Conservation (phyloP, 768 basidiomycete genomes). For the Sarcomyxa edulis region DNA sequence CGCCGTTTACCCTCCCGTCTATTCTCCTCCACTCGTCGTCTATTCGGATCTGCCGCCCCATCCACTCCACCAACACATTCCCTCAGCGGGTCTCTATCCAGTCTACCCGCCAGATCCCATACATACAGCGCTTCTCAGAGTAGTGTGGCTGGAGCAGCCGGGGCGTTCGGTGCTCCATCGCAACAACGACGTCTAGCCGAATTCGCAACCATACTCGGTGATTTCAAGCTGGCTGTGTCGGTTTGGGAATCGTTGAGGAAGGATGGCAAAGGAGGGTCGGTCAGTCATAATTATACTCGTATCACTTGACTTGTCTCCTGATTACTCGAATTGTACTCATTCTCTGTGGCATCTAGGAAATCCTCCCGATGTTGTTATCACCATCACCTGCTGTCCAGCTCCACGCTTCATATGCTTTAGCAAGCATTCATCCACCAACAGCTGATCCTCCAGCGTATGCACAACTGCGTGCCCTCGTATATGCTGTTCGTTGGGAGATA, state of each 20-base stretch:
- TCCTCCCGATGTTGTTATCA: constrained; percentile 67
- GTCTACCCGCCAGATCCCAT: constrained; percentile 28
- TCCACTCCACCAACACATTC: constrained; percentile 38
- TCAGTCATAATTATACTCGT: constrained; percentile 31
- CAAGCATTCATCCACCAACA: constrained; percentile 35
- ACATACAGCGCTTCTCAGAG: constrained; percentile 27
- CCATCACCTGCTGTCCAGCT: constrained; percentile 57
- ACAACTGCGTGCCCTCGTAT: constrained; percentile 63
- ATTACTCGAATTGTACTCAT: constrained; percentile 1
- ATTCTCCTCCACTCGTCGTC: constrained; percentile 80
- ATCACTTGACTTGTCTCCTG: background rate
- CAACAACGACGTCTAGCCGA: constrained; percentile 90
- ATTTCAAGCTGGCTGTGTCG: constrained; percentile 74
- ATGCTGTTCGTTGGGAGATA: constrained; percentile 74
- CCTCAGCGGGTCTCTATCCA: constrained; percentile 36
- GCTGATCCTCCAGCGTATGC: constrained; percentile 53
- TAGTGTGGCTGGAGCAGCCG: constrained; percentile 11
- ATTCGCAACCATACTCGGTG: constrained; percentile 89
- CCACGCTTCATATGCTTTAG: constrained; percentile 59
- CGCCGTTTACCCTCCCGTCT: constrained; percentile 76
- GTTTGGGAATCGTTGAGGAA: constrained; percentile 88
- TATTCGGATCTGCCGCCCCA: constrained; percentile 65
- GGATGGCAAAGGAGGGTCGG: constrained; percentile 84
- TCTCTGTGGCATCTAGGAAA: constrained; percentile 49
- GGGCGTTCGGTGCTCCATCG: constrained; percentile 36